Conservation (phyloP, 495 filamentous ascomycete species). For the Massariosphaeria phaeospora region DNA sequence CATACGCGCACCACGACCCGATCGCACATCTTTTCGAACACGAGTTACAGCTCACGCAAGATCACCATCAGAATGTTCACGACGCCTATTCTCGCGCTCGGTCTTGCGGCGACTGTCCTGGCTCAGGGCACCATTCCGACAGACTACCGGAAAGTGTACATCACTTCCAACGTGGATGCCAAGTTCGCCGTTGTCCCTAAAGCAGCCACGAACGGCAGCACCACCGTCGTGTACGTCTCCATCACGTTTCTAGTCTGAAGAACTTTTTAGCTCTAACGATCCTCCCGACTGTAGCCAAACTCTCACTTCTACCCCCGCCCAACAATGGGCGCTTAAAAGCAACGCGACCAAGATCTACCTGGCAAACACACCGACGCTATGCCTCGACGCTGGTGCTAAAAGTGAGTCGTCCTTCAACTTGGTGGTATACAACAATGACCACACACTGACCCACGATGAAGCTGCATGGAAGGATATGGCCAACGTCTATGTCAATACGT, state of each 20-base stretch:
- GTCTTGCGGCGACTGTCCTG: constrained; percentile 46
- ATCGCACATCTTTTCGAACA: background rate
- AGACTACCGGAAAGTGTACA: constrained; percentile 48
- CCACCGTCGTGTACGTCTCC: constrained; percentile 44
- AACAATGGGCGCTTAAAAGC: constrained; percentile 49
- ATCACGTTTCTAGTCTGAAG: background rate
- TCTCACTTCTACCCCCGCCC: constrained; percentile 41
- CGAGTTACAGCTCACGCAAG: background rate
- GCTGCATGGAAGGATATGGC: constrained; percentile 54
- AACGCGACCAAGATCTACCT: constrained; percentile 43
- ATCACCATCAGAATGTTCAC: constrained; percentile 40
- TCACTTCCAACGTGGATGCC: constrained; percentile 48
- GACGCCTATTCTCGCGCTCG: constrained; percentile 40
- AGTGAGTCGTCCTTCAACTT: constrained; percentile 35
- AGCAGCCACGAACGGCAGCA: constrained; percentile 38
- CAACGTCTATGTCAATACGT: constrained; percentile 43
- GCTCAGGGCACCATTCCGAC: constrained; percentile 39
- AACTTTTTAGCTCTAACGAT: background rate
- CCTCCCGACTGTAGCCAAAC: constrained; percentile 39
- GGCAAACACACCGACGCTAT: constrained; percentile 44
- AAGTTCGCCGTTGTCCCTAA: constrained; percentile 50
- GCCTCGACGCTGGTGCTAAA: constrained; percentile 49
- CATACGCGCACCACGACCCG: background rate
- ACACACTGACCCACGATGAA: constrained; percentile 22
- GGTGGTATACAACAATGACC: background rate